Evolutionary conservation across 1,284 basidiomycete genomes (phyloP).

Genomic region (Phellopilus nigrolimitatus): DNA sequence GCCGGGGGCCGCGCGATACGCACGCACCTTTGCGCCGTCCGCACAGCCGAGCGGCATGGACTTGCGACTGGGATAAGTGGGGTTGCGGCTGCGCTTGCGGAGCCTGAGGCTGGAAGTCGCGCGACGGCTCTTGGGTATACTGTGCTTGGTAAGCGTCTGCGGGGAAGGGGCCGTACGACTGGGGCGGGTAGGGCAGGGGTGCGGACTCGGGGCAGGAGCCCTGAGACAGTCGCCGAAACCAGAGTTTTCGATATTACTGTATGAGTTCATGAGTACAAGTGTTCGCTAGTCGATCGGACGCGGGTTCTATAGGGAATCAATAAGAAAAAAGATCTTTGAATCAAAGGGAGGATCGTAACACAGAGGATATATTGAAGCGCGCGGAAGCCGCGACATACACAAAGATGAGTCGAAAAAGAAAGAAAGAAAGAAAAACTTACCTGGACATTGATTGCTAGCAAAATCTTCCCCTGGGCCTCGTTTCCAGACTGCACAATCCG

Average conservation of each 20-base stretch:
- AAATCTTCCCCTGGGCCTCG: constrained; percentile 64
- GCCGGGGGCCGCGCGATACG: constrained; percentile 74
- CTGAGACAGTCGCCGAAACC: constrained; percentile 18
- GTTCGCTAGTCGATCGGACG: too few species aligned
- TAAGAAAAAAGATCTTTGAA: too few species aligned
- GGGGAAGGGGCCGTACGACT: constrained; percentile 13
- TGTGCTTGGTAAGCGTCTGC: constrained; percentile 20
- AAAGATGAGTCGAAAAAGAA: too few species aligned
- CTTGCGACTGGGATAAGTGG: constrained; percentile 62
- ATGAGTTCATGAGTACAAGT: too few species aligned
- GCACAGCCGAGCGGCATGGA: constrained; percentile 68
- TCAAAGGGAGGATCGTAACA: too few species aligned
- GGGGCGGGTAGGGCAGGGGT: constrained; percentile 18
- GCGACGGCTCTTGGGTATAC: constrained; percentile 36
- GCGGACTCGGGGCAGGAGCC: constrained; percentile 15
- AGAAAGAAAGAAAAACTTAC: constrained; percentile 42
- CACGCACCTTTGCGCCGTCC: too few species aligned
- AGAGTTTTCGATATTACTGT: constrained; percentile 12
- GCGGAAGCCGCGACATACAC: constrained; percentile 9
- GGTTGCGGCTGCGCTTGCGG: constrained; percentile 38
- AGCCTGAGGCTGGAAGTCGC: constrained; percentile 27
- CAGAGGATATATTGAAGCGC: too few species aligned
- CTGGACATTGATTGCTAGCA: constrained; percentile 76
- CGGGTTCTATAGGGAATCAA: too few species aligned
- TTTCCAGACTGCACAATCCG: constrained; percentile 44